Base-by-base conservation (phyloP, 768 basidiomycete genomes). In the Kondoa subrosea region DNA sequence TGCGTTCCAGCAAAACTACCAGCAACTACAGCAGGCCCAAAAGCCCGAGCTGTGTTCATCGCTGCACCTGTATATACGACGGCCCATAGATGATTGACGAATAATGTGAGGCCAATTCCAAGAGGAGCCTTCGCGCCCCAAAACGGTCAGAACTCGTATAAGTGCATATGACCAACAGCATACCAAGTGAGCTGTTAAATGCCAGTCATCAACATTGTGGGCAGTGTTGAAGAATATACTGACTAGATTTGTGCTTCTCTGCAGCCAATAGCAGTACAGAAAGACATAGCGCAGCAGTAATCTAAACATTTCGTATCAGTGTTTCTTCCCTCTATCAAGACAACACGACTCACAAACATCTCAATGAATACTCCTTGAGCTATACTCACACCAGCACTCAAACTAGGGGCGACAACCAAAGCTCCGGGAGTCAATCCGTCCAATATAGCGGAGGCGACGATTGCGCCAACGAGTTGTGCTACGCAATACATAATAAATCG, bases 21-120 rank as follows among this genome's bases (percentile, higher is more conserved):
- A n/a, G 82, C 81, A 40, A 86, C 78, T 1, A 83, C 84, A 2
- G 86, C 84, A 1, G 86, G 85, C 1, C 85, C 86, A 74, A 86
- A 86, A 0, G 86, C 75, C 66, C 85, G 81, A 15, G 85, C 85
- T 3, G 84, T 82, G 72, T 87, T 87, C 82, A 85, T 84, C 25
- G 79, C 79, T 2, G 83, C 85, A 3, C 85, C 84, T 0, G 85
- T 86, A 73, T 83, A 86, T 68, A 78, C 80, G 4, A 83, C 81
- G 0, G 83, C 81, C 64, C 70, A 85, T 83, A 86, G 77, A 62
- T 85, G 83, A 68, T 83, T 80, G 1, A 80, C 81, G 71, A 86
- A 85, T 21, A 86, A 76, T 3, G 85, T 84, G 12, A 50, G 21
- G 40, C 40, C 40, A 8, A 50, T 50, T 8, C 40, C 40, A 21